Base-by-base conservation (phyloP, 768 basidiomycete species). In the Gelatoporia subvermispora region DNA sequence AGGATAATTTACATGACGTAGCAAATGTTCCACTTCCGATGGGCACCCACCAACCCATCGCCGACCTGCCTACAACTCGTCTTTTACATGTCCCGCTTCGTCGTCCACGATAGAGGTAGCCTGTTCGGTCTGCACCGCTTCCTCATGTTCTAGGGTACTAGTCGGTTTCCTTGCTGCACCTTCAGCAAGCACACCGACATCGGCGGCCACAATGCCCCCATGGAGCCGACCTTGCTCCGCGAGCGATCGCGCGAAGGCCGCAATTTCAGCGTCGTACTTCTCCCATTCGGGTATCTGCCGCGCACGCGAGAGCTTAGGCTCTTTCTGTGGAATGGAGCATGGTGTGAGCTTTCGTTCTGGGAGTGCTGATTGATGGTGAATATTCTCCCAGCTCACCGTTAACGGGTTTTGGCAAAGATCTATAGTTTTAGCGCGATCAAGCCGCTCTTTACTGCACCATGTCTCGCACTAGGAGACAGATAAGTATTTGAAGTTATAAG, bases 261-360 rank as follows among this genome's bases (percentile, higher is more conserved):
- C 85, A 44, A 98, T 93, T 67, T 99, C 93, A 4, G 71, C 61
- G 64, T 99, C 95, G 61, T 97, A 98, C 42, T 80, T 79, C 53
- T 95, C 93, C 96, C 96, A 99, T 63, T 98, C 96, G 0, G 96
- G 95, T 45, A 98, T 96, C 59, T 93, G 84, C 34, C 94, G 81
- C 3, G 96, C 96, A 20, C 96, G 82, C 3, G 84, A 79, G 4
- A 98, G 76, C 65, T 98, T 99, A 4, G 94, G 94, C 62, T 98
- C 96, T 84, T 98, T 96, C 89, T 96, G 71, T 62, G 47, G 24
- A 36, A 45, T 40, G 23, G 13, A 31, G 13, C 7, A 13, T 31
- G 5, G 28, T 7, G 28, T 31, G 7, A 31, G 28, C 5, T 7
- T 13, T 13, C 7, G 13, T 31, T 31, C 28, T 31, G 28, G 13